These are phyloP conservation scores for Fusarium transvaalense DNA, from an alignment of 2,329 filamentous ascomycete species.

Conservation along the genomic window DNA sequence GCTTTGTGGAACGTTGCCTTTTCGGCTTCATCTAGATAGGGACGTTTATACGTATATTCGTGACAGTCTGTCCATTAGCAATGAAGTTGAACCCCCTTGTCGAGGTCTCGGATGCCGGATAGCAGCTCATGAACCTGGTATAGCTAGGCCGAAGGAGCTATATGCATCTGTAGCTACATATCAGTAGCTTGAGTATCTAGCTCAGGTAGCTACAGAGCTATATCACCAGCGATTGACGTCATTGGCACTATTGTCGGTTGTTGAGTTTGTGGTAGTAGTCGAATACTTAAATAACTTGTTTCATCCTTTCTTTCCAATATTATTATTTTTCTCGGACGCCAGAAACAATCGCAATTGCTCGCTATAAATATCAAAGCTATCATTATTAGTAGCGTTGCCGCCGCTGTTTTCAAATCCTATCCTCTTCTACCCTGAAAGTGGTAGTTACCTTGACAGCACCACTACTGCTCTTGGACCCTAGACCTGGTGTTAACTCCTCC, in stretches of 20 bases:
- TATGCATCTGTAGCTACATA: not conserved
- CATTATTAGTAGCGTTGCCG: conserved; percentile 17
- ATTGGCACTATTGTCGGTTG: conserved; percentile 16
- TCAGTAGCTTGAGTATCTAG: not conserved
- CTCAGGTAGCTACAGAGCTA: not conserved
- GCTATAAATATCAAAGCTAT: conserved; percentile 30
- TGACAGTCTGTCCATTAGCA: not conserved
- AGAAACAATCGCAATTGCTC: conserved; percentile 3
- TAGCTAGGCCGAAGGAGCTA: not conserved
- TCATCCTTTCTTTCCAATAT: not conserved
- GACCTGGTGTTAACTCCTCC: conserved; percentile 37
- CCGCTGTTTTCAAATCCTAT: conserved; percentile 32
- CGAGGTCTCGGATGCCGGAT: not conserved
- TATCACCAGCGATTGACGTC: conserved; percentile 29
- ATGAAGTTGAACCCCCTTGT: not conserved
- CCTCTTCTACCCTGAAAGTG: conserved; percentile 32
- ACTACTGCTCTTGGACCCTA: conserved; percentile 5
- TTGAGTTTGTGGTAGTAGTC: not conserved
- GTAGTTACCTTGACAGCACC: conserved; percentile 38
- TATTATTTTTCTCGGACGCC: not conserved
- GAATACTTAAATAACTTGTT: conserved; percentile 14
- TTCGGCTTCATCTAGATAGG: not conserved
- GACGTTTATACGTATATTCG: not conserved
- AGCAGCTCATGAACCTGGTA: not conserved
- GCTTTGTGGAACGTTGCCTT: not conserved